Conservation (phyloP, 2,329 filamentous ascomycete species). For the Parastagonospora avenae region DNA sequence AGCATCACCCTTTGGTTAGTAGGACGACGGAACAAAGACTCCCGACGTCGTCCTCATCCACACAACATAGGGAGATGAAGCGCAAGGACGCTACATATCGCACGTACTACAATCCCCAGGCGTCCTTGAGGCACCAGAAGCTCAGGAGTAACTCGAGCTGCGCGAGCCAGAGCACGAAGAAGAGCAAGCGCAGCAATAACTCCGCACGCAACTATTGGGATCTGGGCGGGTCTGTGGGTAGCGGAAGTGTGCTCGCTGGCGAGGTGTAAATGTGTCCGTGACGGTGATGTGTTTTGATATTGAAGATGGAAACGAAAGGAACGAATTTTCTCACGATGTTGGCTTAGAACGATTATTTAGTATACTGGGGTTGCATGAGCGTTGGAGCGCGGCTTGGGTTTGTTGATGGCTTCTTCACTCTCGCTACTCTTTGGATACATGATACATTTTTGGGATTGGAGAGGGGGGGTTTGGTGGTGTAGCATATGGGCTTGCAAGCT, state of each 20-base stretch:
- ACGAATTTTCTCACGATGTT: too few relatives aligned
- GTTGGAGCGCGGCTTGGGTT: too few relatives aligned
- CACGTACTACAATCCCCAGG: slow-evolving; percentile 26
- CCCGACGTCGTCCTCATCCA: slow-evolving; percentile 28
- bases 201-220: slow-evolving; percentile 93
- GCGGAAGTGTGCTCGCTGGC: slow-evolving; percentile 56
- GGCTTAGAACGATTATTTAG: too few relatives aligned
- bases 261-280: slow-evolving; percentile 22
- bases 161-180: slow-evolving; percentile 84
- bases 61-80: slow-evolving; percentile 21
- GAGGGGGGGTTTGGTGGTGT: too few relatives aligned
- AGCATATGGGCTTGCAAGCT: too few relatives aligned
- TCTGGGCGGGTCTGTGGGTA: slow-evolving; percentile 79
- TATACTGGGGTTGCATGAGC: too few relatives aligned
- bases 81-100: slow-evolving; percentile 28
- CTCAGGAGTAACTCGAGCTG: slow-evolving; percentile 66
- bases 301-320: too few relatives aligned
- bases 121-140: slow-evolving; percentile 23
- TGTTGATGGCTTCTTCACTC: too few relatives aligned
- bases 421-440: too few relatives aligned
- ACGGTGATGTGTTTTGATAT: too few relatives aligned
- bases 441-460: too few relatives aligned
- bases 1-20: slow-evolving; percentile 85
- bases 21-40: slow-evolving; percentile 46
- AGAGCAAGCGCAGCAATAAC: slow-evolving; percentile 69